Evolutionary conservation across 768 basidiomycete species (phyloP).

Genomic region (Phallus indusiatus): DNA sequence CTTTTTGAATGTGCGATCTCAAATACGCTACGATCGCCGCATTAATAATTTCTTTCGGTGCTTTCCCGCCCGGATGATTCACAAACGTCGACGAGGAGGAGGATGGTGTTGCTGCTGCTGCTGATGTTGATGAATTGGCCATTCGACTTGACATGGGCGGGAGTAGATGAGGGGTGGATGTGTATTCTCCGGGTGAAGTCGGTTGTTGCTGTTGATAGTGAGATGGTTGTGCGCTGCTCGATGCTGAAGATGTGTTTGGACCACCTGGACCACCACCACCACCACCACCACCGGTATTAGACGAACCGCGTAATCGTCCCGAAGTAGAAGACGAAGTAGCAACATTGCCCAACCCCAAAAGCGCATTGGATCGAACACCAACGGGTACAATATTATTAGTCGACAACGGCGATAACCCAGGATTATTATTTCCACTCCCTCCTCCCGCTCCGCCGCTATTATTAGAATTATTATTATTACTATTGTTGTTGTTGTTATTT

Average conservation of each 20-base stretch:
- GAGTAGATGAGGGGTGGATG: not conserved
- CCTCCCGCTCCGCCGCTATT: no score
- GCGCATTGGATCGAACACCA: not conserved
- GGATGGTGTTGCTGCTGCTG: no score
- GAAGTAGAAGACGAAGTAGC: not conserved
- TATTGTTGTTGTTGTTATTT: not conserved
- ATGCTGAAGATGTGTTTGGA: not conserved
- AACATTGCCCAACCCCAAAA: not conserved
- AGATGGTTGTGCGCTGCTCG: not conserved
- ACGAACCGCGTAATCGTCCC: not conserved
- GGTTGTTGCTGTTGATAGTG: not conserved
- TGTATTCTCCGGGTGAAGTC: not conserved
- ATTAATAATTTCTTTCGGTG: constrained; percentile 12
- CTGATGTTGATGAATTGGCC: no score
- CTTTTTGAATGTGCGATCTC: constrained; percentile 10
- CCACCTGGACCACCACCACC: not conserved
- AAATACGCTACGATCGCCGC: constrained; percentile 12
- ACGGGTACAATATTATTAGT: not conserved
- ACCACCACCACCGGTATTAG: not conserved
- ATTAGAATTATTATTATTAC: not conserved
- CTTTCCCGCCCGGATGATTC: not conserved
- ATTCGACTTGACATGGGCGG: not conserved
- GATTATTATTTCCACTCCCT: not conserved
- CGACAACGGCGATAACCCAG: not conserved
- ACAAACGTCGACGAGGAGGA: not conserved